Conservation (phyloP, 306 rosid species). For the Fragaria iinumae region DNA sequence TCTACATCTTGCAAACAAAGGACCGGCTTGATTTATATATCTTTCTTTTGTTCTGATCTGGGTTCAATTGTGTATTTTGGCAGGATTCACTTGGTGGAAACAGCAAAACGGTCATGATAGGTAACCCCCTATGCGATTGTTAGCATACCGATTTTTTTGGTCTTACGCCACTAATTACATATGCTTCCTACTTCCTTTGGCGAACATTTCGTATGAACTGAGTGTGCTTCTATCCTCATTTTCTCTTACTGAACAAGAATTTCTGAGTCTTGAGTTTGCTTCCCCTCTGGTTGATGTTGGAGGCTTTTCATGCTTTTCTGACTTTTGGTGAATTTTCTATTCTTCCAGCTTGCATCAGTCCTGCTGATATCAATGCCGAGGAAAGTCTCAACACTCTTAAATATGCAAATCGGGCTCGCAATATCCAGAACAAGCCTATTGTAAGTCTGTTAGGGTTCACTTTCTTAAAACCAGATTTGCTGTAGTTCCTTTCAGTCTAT, state of each 20-base stretch:
- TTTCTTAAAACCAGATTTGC: conserved; percentile 19
- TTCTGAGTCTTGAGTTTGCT: conserved; percentile 13
- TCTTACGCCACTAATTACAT: background rate
- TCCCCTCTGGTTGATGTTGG: conserved; percentile 17
- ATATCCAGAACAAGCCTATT: conserved; percentile 82
- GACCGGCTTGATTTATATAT: background rate
- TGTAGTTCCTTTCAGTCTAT: conserved; percentile 4
- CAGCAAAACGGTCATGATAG: conserved; percentile 91
- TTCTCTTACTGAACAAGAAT: conserved; percentile 9
- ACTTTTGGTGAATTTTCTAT: conserved; percentile 23
- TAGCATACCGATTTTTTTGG: conserved; percentile 1
- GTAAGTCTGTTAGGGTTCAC: conserved; percentile 45
- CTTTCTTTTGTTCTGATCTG: conserved; percentile 14
- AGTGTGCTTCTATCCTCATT: conserved; percentile 9
- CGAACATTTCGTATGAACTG: conserved; percentile 7
- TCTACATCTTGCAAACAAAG: background rate
- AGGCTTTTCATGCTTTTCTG: conserved; percentile 27
- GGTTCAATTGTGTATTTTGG: conserved; percentile 28
- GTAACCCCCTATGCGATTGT: conserved; percentile 35
- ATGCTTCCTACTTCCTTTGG: conserved; percentile 16
- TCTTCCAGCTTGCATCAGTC: conserved; percentile 76
- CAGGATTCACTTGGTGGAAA: conserved; percentile 96
- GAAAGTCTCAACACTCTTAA: conserved; percentile 83
- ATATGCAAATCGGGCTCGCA: conserved; percentile 91
- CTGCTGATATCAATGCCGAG: conserved; percentile 80